Conservation (phyloP, 1,139 yeast genomes). For the Candida dubliniensis region DNA sequence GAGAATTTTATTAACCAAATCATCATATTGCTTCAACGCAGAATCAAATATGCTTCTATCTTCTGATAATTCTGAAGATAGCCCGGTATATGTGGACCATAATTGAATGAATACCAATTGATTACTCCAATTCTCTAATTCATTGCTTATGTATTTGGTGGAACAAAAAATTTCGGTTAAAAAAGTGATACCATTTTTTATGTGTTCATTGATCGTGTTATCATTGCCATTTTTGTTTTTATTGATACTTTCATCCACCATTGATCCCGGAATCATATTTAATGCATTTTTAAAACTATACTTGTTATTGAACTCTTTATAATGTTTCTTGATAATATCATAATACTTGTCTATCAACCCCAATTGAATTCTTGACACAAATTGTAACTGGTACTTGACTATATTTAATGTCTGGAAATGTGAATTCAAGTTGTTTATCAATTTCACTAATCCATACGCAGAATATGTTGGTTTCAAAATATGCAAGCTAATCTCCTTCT, state of each 20-base stretch:
- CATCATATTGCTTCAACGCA: slow-evolving; percentile 47
- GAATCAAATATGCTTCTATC: slow-evolving; percentile 56
- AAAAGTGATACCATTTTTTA: slow-evolving; percentile 48
- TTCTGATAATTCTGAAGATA: slow-evolving; percentile 4
- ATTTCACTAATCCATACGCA: slow-evolving; percentile 57
- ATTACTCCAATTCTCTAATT: slow-evolving; percentile 64
- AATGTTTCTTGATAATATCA: slow-evolving; percentile 47
- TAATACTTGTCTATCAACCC: slow-evolving; percentile 61
- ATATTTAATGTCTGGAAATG: slow-evolving; percentile 59
- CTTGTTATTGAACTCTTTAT: slow-evolving; percentile 47
- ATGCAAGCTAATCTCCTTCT: slow-evolving; percentile 23
- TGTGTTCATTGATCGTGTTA: slow-evolving; percentile 11
- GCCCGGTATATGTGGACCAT: slow-evolving; percentile 47
- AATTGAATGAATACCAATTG: slow-evolving; percentile 64
- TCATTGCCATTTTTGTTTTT: slow-evolving; percentile 5
- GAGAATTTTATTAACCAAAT: slow-evolving; percentile 39
- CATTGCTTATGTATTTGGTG: slow-evolving; percentile 49
- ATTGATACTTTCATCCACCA: slow-evolving; percentile 10
- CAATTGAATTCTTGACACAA: slow-evolving; percentile 70
- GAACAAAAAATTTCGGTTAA: slow-evolving; percentile 65
- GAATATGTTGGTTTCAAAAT: slow-evolving; percentile 64
- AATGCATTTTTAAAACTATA: slow-evolving; percentile 38
- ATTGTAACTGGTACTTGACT: slow-evolving; percentile 64
- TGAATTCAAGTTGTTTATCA: slow-evolving; percentile 66
- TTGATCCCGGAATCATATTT: slow-evolving; percentile 39